Evolutionary conservation across 2,329 filamentous ascomycete genomes (phyloP), one percentile per base, ranked within the genome.

Genomic region (Alternaria viburni): DNA sequence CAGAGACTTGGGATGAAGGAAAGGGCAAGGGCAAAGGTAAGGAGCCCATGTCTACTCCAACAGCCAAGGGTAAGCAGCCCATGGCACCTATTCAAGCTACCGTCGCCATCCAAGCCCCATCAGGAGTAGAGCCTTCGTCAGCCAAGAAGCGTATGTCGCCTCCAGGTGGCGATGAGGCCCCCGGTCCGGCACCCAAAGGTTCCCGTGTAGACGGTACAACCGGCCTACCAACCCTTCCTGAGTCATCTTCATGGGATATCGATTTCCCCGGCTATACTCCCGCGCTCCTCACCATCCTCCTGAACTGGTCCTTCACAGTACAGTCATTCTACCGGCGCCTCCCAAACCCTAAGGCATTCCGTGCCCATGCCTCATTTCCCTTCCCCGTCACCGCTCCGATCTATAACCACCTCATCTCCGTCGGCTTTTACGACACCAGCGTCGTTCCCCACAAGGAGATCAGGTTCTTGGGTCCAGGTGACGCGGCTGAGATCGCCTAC

Each of bases 341-440:
- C n/a, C 62, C 60, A 1, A 52, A 68, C 21, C 54, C 59, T 1
- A 49, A 64, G 28, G 30, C 63, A 19, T 67, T 75, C 32, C 46
- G 65, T 2, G 36, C 61, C 17, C 67, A 74, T 44, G 45, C 65
- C 12, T 60, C 64, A 1, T 74, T 74, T n/a, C 65, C 70, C 8
- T 67, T 61, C 25, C 43, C 50, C 5, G 25, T 71, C 45, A 49
- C 52, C 1, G 55, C 55, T 8, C 72, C 74, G 6, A 26, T 61
- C 12, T 60, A 60, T 12, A 44, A 64, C 17, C 50, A 57, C 7
- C 59, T 74, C 5, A 12, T 73, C n/a, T 68, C 68, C 0, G 54
- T 70, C 13, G 58, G 60, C 25, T 73, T 75, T 52, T 75, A 69
- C 52, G 69, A 74, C 23, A 72, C 67, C 4, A 62, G 59, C 13